Evolutionary conservation across 1,139 yeast species (phyloP), one percentile per base, ranked within the genome.

Genomic region (Saccharomycopsis hybrid): DNA sequence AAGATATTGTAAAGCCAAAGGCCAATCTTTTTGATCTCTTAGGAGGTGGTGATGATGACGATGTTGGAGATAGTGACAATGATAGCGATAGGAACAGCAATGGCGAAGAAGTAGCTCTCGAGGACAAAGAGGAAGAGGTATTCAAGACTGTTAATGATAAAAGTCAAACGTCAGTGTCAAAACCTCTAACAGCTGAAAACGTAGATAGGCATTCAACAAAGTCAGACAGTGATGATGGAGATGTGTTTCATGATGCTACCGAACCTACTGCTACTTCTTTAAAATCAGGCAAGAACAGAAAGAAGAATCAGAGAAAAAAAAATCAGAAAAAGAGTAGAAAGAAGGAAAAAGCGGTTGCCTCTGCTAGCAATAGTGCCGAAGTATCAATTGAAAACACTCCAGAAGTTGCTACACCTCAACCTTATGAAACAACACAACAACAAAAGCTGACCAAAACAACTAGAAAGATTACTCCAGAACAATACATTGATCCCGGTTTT

Each of bases 401-500:
- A n/a, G n/a, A n/a, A n/a, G n/a, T n/a, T n/a, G n/a, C n/a, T n/a
- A n/a, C n/a, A n/a, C n/a, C n/a, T n/a, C n/a, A n/a, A n/a, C n/a
- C n/a, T n/a, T n/a, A n/a, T n/a, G n/a, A n/a, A n/a, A n/a, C n/a
- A n/a, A n/a, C n/a, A n/a, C n/a, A n/a, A n/a, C n/a, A n/a, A n/a
- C n/a, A n/a, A n/a, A n/a, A n/a, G n/a, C n/a, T n/a, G n/a, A n/a
- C 13, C n/a, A 36, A 36, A 36, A 36, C 5, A 5, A 5, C 39
- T n/a, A n/a, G 7, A 5, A 36, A 36, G 13, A 36, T 9, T 5
- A 5, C 39, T 9, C 7, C 18, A 9, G 24, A 7, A n/a, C 18
- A n/a, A n/a, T n/a, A 36, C 5, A 5, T 36, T 28, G 58, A 58
- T 32, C 61, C 76, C 0, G 61, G 69, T n/a, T 64, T 56, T 74